Evolutionary conservation across 805 yeast genomes (phyloP).

Genomic region (Candida incommunis): DNA sequence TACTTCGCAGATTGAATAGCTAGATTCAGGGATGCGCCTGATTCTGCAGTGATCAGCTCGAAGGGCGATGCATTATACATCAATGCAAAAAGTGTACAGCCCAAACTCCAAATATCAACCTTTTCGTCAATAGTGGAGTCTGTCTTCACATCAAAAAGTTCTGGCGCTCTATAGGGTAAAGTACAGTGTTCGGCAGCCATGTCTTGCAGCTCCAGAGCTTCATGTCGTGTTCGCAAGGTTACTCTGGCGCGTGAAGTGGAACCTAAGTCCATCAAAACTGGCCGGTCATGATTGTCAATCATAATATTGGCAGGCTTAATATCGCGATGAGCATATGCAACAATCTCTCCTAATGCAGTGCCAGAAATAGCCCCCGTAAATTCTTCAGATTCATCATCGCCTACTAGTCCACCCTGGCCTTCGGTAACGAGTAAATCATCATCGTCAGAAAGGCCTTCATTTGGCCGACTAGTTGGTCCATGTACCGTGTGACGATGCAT

Average conservation of each 20-base stretch:
- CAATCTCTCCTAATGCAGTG: conserved; percentile 41
- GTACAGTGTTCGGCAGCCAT: conserved; percentile 76
- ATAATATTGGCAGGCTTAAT: conserved; percentile 82
- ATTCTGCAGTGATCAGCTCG: conserved; percentile 64
- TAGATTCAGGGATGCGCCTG: conserved; percentile 68
- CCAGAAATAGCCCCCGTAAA: conserved; percentile 11
- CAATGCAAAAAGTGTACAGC: conserved; percentile 66
- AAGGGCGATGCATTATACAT: conserved; percentile 78
- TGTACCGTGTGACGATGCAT: conserved; percentile 48
- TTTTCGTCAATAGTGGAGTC: conserved; percentile 53
- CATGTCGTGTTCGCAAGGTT: conserved; percentile 41
- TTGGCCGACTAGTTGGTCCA: conserved; percentile 17
- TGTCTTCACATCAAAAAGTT: conserved; percentile 61
- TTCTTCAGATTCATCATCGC: conserved; percentile 16
- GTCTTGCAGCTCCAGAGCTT: conserved; percentile 67
- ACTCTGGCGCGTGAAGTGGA: conserved; percentile 55
- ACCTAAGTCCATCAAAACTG: conserved; percentile 76
- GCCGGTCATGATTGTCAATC: conserved; percentile 58
- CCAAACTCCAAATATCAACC: conserved; percentile 85
- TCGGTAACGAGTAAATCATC: conserved; percentile 17
- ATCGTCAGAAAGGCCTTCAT: conserved; percentile 26
- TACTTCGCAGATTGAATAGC: conserved; percentile 62
- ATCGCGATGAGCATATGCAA: conserved; percentile 76
- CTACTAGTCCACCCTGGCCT: conserved; percentile 19
- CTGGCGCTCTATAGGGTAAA: conserved; percentile 82